These are phyloP conservation scores for Podaxis rugospora DNA, from an alignment of 768 basidiomycete genomes.

Conservation along the genomic window DNA sequence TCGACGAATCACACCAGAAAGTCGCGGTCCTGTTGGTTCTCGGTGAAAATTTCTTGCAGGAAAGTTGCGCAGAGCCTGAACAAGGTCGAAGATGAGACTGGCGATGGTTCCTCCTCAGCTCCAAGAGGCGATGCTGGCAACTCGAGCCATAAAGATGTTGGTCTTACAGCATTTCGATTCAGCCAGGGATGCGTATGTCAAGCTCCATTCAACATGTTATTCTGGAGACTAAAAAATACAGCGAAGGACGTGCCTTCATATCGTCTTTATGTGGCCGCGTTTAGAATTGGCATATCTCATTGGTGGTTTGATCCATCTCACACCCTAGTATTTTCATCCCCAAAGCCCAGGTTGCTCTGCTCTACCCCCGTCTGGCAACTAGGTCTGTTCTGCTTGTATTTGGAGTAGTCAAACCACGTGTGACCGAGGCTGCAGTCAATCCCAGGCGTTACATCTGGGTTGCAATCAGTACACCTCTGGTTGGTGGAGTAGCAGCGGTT, in stretches of 20 bases:
- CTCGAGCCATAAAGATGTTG: conserved; percentile 60
- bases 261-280: conserved; percentile 83
- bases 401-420: conserved; percentile 83
- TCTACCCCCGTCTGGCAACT: conserved; percentile 77
- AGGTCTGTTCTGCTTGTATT: conserved; percentile 85
- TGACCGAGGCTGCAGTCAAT: conserved; percentile 72
- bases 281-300: conserved; percentile 94
- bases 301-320: conserved; percentile 88
- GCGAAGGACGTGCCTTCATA: conserved; percentile 84
- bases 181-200: conserved; percentile 82
- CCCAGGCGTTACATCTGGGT: conserved; percentile 77
- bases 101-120: background rate
- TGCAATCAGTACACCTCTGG: conserved; percentile 78
- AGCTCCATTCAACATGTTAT: background rate
- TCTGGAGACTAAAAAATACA: background rate
- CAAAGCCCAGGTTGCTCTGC: conserved; percentile 58
- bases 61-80: too few species aligned
- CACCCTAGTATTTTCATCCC: conserved; percentile 92
- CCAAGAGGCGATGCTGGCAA: conserved; percentile 37
- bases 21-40: too few species aligned
- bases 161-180: conserved; percentile 90
- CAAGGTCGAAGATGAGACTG: too few species aligned
- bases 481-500: conserved; percentile 87
- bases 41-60: too few species aligned
- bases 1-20: too few species aligned